Percentiles rank a stretch among this genome's conserved stretches.
Conservation (phyloP, 306 rosid species). For the Prunus mongolica region DNA sequence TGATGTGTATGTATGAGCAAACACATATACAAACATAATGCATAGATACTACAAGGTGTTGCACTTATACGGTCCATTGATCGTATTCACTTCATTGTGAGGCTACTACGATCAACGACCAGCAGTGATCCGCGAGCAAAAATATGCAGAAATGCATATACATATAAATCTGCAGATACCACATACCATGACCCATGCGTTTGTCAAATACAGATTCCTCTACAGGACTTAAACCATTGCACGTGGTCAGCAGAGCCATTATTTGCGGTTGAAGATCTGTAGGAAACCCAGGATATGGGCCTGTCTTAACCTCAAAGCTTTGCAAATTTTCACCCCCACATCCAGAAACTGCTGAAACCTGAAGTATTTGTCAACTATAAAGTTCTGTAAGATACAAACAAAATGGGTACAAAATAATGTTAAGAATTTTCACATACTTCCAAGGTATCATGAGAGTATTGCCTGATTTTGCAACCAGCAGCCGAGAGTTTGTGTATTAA, state of each 20-base stretch:
- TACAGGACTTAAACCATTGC: conserved; percentile 21
- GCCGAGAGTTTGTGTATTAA: conserved; percentile 22
- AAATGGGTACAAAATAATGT: neutral
- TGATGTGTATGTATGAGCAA: neutral
- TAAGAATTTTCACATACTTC: conserved; percentile 5
- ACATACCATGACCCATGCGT: conserved; percentile 36
- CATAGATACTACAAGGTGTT: neutral
- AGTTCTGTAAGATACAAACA: neutral
- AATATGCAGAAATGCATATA: neutral
- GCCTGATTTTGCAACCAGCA: conserved; percentile 33
- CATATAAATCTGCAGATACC: neutral
- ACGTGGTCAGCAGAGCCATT: conserved; percentile 32
- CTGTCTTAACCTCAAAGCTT: conserved; percentile 21
- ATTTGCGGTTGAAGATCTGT: conserved; percentile 37
- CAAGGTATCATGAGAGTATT: conserved; percentile 13
- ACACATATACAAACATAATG: no score
- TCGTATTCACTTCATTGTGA: neutral
- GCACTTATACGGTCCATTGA: neutral
- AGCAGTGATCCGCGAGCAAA: neutral
- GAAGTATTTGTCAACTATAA: neutral
- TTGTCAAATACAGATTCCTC: conserved; percentile 32
- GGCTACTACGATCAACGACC: neutral
- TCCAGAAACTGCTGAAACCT: conserved; percentile 27
- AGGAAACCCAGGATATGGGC: conserved; percentile 36
- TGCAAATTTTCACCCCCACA: conserved; percentile 11